Base-by-base conservation (phyloP, 2,329 filamentous ascomycete genomes). In the Xylaria sp. region DNA sequence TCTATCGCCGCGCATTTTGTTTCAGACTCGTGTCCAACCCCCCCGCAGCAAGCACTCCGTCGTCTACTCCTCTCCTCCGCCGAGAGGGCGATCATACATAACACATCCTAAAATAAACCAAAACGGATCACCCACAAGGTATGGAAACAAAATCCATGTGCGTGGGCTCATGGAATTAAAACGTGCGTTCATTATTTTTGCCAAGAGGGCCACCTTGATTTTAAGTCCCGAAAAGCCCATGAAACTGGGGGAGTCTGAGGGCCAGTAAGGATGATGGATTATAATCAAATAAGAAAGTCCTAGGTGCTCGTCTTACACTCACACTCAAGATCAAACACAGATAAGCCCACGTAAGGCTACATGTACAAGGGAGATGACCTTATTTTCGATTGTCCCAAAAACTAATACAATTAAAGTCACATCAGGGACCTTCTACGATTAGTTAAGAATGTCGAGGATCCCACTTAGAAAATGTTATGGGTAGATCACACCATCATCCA, bases 381-480 rank as follows among this genome's bases (percentile, higher is more conserved):
- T 48, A 13, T 51, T 35, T 40, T 29, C 25, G n/a, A 23, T 8
- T 42, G 4, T 37, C 29, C 13, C n/a, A 8, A 55, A 37, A 55
- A 40, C 29, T 25, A 32, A 5, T 44, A n/a, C 62, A 13, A 18
- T 37, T 29, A 23, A 63, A 51, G 53, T 55, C 48, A 40, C 59
- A 42, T 21, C 37, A 42, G 18, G 6, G 32, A 44, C 60, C 51
- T 62, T 57, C 64, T 66, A 58, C 21, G 64, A 62, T 59, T 27
- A 47, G 65, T 62, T 66, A 35, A 51, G 25, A 44, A 35, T 58
- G 27, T 58, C 32, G 25, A 44, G 53, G 59, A 63, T 59, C 27
- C 44, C 6, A n/a, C 35, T 40, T 42, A 48, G 21, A 32, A n/a
- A 10, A 42, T 42, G n/a, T 53, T 47, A 44, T 32, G 51, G 21